Percentiles rank a stretch among this genome's conserved stretches.
Evolutionary conservation across 371 early-diverging fungal genomes (phyloP).

Genomic region (Apophysomyces elegans): DNA sequence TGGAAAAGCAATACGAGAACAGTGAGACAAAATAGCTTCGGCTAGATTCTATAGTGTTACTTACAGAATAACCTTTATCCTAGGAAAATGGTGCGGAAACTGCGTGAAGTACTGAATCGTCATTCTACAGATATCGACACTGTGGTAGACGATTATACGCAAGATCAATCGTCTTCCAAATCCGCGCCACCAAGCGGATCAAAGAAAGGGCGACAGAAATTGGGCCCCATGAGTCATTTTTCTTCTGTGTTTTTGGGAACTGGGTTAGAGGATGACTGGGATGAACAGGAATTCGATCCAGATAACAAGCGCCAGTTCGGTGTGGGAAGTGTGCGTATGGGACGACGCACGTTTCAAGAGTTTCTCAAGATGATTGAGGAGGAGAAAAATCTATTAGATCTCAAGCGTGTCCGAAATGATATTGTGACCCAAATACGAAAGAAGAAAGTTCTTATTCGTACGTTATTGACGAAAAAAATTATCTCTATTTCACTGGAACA

Average conservation of each 20-base stretch:
- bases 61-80: conserved; percentile 1
- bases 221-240: conserved; percentile 25
- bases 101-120: conserved; percentile 72
- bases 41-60: neutral
- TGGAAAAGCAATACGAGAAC: conserved; percentile 67
- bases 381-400: conserved; percentile 69
- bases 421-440: conserved; percentile 78
- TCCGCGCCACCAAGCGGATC: conserved; percentile 10
- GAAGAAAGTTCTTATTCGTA: conserved; percentile 63
- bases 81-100: conserved; percentile 71
- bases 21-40: conserved; percentile 36
- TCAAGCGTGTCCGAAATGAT: conserved; percentile 70
- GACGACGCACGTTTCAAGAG: conserved; percentile 70
- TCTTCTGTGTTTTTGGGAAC: conserved; percentile 35
- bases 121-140: conserved; percentile 59
- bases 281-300: conserved; percentile 16
- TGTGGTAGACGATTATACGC: conserved; percentile 21
- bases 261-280: conserved; percentile 30
- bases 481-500: neutral
- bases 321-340: conserved; percentile 30
- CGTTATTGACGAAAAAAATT: neutral
- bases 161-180: conserved; percentile 1
- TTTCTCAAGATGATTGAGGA: conserved; percentile 75
- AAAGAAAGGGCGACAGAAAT: neutral
- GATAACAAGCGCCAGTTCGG: conserved; percentile 15